Conservation (phyloP, 2,329 filamentous ascomycete species). For the Colletotrichum sp. region DNA sequence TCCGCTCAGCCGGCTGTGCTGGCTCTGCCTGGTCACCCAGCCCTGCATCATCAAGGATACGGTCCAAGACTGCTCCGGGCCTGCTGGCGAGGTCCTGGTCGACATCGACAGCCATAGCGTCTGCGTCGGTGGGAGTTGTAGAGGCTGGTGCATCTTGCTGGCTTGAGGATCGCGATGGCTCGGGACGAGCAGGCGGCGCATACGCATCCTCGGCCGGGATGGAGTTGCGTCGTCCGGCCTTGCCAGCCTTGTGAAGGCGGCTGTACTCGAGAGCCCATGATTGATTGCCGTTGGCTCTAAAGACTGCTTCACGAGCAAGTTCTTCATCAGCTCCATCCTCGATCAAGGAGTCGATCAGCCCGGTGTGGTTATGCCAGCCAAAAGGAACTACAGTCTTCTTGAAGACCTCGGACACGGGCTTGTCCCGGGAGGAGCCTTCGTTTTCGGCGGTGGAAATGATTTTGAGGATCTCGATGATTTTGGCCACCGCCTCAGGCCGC, state of each 20-base stretch:
- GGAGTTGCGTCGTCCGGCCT: conserved; percentile 67
- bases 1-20: conserved; percentile 26
- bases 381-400: conserved; percentile 49
- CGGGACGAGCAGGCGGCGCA: conserved; percentile 29
- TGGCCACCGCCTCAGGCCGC: conserved; percentile 76
- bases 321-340: conserved; percentile 60
- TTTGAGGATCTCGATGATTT: conserved; percentile 83
- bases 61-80: conserved; percentile 23
- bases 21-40: conserved; percentile 25
- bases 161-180: conserved; percentile 22
- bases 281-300: conserved; percentile 75
- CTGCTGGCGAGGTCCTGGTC: conserved; percentile 22
- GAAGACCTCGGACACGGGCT: conserved; percentile 42
- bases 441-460: conserved; percentile 78
- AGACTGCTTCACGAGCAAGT: conserved; percentile 79
- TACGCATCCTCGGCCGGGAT: conserved; percentile 66
- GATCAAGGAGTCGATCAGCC: conserved; percentile 29
- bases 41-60: conserved; percentile 25
- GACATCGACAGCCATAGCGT: conserved; percentile 37
- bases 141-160: conserved; percentile 25
- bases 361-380: conserved; percentile 42
- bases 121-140: conserved; percentile 15
- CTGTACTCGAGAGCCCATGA: conserved; percentile 76
- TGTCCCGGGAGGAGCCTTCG: conserved; percentile 57
- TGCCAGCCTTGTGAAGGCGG: conserved; percentile 61